Evolutionary conservation across 768 basidiomycete genomes (phyloP).

Genomic region (Lactarius hatsudake): DNA sequence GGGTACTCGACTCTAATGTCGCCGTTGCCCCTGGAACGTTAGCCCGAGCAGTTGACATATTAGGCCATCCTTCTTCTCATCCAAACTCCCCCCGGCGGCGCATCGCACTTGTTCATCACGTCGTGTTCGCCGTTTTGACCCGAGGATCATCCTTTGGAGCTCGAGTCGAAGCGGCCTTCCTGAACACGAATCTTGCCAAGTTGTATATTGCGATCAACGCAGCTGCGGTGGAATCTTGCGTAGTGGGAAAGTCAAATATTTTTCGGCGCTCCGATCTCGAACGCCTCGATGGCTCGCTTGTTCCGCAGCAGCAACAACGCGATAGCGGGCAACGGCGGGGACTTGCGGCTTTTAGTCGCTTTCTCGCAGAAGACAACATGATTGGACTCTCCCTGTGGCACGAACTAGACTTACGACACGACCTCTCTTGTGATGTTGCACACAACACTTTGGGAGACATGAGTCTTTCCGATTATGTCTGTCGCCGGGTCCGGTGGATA

Average conservation of each 20-base stretch:
- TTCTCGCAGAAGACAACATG: constrained; percentile 98
- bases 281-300: constrained; percentile 63
- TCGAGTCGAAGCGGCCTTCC: constrained; percentile 85
- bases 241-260: constrained; percentile 94
- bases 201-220: constrained; percentile 96
- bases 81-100: constrained; percentile 39
- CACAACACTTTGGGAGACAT: constrained; percentile 88
- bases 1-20: constrained; percentile 96
- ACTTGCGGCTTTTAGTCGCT: constrained; percentile 78
- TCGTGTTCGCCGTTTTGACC: constrained; percentile 80
- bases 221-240: constrained; percentile 87
- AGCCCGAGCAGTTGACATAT: constrained; percentile 78
- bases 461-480: constrained; percentile 79
- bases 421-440: constrained; percentile 87
- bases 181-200: constrained; percentile 97
- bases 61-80: constrained; percentile 45
- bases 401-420: constrained; percentile 83
- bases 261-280: constrained; percentile 89
- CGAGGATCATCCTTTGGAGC: constrained; percentile 69
- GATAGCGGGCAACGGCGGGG: constrained; percentile 44
- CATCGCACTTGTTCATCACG: constrained; percentile 90
- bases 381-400: constrained; percentile 93
- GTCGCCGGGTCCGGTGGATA: constrained; percentile 92
- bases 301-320: constrained; percentile 32
- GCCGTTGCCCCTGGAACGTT: constrained; percentile 75